Evolutionary conservation across 2,329 filamentous ascomycete genomes (phyloP), one percentile per base, ranked within the genome.

Genomic region (Penicillium rolfsii): DNA sequence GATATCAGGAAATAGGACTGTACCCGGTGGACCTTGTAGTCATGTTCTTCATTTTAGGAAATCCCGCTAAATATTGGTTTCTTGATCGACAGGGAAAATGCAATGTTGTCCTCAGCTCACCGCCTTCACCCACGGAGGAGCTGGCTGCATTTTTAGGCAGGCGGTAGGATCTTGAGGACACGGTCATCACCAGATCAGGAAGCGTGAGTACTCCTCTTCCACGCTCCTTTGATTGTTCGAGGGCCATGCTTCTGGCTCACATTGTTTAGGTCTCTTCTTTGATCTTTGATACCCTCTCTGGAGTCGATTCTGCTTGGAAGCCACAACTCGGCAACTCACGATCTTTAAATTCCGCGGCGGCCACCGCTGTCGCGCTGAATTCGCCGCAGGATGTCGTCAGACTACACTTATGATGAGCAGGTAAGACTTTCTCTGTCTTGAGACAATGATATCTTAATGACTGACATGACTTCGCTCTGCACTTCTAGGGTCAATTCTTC

Each of bases 401-500:
- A 98, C 80, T 99, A 99, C 84, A 96, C 91, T 73, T 99, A 99
- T 82, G 95, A 99, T 85, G 91, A 97, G 76, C 88, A 95, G 87
- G 89, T 90, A 76, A 66, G 78, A 9, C 16, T n/a, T 26, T 35
- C 9, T 16, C 19, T 46, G 50, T 38, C 55, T 26, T 7, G 28
- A 38, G 16, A 52, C 49, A 7, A 41, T 26, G 6, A 36, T 46
- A 3, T 16, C 11, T 6, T 22, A 19, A 28, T 7, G 16, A 36
- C 63, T 63, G n/a, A 48, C 30, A 24, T 19, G 4, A 12, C 4
- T 7, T 11, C 24, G 56, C 43, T 53, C 16, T 38, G n/a, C 33
- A 14, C 33, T 57, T 52, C 24, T 14, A 95, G 87, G 93, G 93
- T 71, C 91, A 97, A 86, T 97, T 97, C 83, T 99, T 97, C 84